Conservation (phyloP, 2,329 filamentous ascomycete genomes). For the Colletotrichum brevisporum region DNA sequence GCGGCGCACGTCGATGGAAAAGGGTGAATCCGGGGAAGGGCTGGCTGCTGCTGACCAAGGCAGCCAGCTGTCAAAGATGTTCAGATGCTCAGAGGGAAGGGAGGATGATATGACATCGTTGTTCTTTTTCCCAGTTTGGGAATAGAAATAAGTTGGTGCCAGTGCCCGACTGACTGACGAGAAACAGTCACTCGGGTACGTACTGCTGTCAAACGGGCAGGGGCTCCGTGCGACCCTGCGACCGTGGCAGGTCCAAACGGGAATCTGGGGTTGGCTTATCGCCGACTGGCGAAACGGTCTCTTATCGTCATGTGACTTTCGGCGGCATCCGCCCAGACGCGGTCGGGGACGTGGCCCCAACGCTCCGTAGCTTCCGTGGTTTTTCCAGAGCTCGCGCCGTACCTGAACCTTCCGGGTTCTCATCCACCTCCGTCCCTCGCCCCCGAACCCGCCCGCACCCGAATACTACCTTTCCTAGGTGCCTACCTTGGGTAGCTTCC, state of each 20-base stretch:
- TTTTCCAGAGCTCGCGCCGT: slow-evolving; percentile 19
- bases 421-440: neutral
- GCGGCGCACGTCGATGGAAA: neutral
- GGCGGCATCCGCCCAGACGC: slow-evolving; percentile 23
- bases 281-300: neutral
- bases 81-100: slow-evolving; percentile 14
- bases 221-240: neutral
- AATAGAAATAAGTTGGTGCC: neutral
- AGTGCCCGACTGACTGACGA: neutral
- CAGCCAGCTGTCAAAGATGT: slow-evolving; percentile 8
- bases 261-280: slow-evolving; percentile 37
- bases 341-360: slow-evolving; percentile 14
- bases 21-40: slow-evolving; percentile 35
- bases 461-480: slow-evolving; percentile 6
- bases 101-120: slow-evolving; percentile 12
- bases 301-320: slow-evolving; percentile 42
- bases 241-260: slow-evolving; percentile 12
- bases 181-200: slow-evolving; percentile 1
- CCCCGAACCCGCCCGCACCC: neutral
- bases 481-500: too few species aligned
- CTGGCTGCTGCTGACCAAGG: slow-evolving; percentile 16
- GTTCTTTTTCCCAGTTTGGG: neutral
- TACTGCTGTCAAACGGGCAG: slow-evolving; percentile 24
- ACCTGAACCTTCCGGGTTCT: slow-evolving; percentile 38
- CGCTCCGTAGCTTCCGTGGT: slow-evolving; percentile 26